Evolutionary conservation across 768 basidiomycete species (phyloP), one percentile per base, ranked within the genome.

Genomic region (Amanita rimosa): DNA sequence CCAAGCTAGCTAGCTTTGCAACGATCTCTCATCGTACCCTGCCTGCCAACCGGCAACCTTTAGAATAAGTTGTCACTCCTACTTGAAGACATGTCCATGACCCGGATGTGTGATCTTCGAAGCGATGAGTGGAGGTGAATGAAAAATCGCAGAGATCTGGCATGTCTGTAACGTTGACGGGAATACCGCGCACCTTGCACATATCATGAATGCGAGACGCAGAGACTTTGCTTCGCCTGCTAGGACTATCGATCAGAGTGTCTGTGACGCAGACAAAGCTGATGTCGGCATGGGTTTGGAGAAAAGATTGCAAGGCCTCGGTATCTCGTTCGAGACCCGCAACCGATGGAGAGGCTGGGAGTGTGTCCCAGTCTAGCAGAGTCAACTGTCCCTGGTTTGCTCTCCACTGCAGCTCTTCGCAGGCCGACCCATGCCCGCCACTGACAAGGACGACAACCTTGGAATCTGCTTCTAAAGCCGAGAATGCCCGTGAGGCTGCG

Each of bases 131-230:
- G 1, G 93, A 78, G 0, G 85, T 75, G 65, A 95, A 92, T 0
- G 86, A 82, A 60, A 89, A 97, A 61, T 96, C 92, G 62, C 89
- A 94, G 35, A 94, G 71, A 11, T 78, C 71, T 1, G 89, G 86
- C 58, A 85, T 78, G 62, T 97, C 95, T 1, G 92, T 79, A n/a
- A 85, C 75, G 58, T 94, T 97, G 55, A 92, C 71, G 1, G 81
- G 84, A 49, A 95, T 80, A 47, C 78, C 74, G 22, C 75, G 73
- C 1, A 65, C 52, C 29, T 62, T 68, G 56, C 85, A 86, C 2
- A 79, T 58, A 13, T 60, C 56, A 47, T 79, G 75, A 33, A 96
- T 71, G 5, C 67, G 64, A 38, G 67, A 64, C 1, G 87, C 85
- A 2, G 85, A 85, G 1, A 58, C 58, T 29, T 63, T 66, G 7